These are phyloP conservation scores for Boletus rubescentipes DNA, from an alignment of 768 basidiomycete genomes.

Conservation along the genomic window DNA sequence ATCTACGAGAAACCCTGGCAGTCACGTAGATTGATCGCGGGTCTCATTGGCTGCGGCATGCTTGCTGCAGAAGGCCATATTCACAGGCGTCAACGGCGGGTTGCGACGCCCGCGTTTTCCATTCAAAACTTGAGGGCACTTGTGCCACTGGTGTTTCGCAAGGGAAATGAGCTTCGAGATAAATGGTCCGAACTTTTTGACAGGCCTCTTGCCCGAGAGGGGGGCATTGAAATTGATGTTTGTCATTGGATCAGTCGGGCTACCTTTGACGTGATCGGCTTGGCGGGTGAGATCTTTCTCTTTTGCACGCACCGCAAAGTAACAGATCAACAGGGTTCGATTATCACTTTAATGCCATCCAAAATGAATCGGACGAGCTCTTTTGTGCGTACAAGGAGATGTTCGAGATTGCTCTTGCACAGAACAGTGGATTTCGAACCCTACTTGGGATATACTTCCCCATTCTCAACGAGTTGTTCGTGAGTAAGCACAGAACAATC, in stretches of 20 bases:
- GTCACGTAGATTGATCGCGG: slow-evolving; percentile 69
- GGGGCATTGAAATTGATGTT: slow-evolving; percentile 58
- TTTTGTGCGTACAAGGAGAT: slow-evolving; percentile 82
- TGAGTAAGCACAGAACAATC: slow-evolving; percentile 34
- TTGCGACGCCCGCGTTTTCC: slow-evolving; percentile 77
- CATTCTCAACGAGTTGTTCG: slow-evolving; percentile 50
- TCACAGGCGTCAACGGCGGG: slow-evolving; percentile 79
- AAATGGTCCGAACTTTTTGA: slow-evolving; percentile 56
- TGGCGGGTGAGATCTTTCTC: slow-evolving; percentile 59
- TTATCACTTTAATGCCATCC: slow-evolving; percentile 83
- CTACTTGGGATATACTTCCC: slow-evolving; percentile 61
- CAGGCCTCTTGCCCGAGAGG: slow-evolving; percentile 11
- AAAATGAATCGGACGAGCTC: slow-evolving; percentile 74
- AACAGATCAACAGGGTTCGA: slow-evolving; percentile 62
- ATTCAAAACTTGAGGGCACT: slow-evolving; percentile 72
- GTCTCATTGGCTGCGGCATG: slow-evolving; percentile 82
- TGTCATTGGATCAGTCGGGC: slow-evolving; percentile 79
- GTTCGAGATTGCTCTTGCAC: slow-evolving; percentile 72
- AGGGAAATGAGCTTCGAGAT: slow-evolving; percentile 60
- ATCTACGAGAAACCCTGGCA: slow-evolving; percentile 85
- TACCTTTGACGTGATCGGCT: slow-evolving; percentile 88
- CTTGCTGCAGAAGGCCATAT: slow-evolving; percentile 74
- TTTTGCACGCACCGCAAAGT: neutral
- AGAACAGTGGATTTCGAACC: slow-evolving; percentile 44
- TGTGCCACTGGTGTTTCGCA: slow-evolving; percentile 69